Evolutionary conservation across 2,329 filamentous ascomycete genomes (phyloP), one percentile per base, ranked within the genome.

Genomic region (Talaromyces sp.): DNA sequence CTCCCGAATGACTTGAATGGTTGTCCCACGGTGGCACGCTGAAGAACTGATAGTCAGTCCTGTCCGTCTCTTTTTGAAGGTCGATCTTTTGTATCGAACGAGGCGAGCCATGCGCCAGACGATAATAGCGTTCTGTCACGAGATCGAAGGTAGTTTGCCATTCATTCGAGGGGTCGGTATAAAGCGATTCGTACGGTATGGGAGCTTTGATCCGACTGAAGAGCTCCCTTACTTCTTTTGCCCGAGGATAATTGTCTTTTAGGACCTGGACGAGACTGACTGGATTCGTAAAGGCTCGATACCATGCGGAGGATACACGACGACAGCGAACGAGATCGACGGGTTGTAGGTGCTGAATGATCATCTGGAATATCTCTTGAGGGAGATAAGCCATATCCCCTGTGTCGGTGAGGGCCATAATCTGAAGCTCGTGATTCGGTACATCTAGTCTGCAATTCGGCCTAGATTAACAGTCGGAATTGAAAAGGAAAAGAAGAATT

Each of bases 291-390:
- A 89, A 87, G 9, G 82, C 81, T 15, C 73, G 70, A 41, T 79
- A 73, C 80, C 85, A 86, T 10, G 73, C 71, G 45, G 75, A 80
- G 19, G 81, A 86, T 41, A 88, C 82, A 25, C 79, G 79, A 60
- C 85, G 85, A 70, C 81, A 84, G 57, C 79, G 75, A 17, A 88
- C 71, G 61, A 82, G 75, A 67, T 87, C 85, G 19, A 70, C 74
- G 2, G 86, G 80, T 0, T 81, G 73, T 17, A 89, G 77, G 68
- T 83, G 72, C 2, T 70, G 76, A 41, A 85, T 66, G 62, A 89
- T 75, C 58, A 86, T 78, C 66, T 86, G 78, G 69, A 89, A 87
- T 56, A 89, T 72, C 61, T 87, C 85, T 69, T 82, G 80, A n/a
- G 86, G 86, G 45, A 89, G 77, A 60, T 70, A 70, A 9, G 70